A percentile compares a stretch with the other conserved stretches of the same genome.
These are phyloP conservation scores for Tritrichomonas musculus DNA, from an alignment of 208 protist species.

Conservation along the genomic window DNA sequence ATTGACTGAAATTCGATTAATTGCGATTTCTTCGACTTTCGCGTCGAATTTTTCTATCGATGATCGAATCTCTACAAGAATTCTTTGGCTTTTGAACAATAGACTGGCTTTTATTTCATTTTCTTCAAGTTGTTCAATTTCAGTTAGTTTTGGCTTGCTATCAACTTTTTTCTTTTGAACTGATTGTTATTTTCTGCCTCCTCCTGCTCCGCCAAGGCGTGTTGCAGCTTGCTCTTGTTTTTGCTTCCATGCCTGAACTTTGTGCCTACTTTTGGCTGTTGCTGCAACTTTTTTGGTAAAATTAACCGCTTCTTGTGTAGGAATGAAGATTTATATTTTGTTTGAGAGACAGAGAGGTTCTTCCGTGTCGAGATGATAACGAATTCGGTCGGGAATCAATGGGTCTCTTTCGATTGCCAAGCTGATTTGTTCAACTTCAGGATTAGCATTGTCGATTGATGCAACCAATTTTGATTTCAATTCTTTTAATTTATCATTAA, in stretches of 20 bases:
- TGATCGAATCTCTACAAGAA: not conserved
- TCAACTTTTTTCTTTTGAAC: not conserved
- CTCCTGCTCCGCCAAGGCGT: not conserved
- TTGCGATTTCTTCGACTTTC: not conserved
- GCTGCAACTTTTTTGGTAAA: not conserved
- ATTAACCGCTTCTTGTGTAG: not conserved
- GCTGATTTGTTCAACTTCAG: not conserved
- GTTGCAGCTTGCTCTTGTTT: not conserved
- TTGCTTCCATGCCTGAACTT: not conserved
- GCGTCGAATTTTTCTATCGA: not conserved
- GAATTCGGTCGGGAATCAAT: constrained; percentile 38
- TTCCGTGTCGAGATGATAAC: not conserved
- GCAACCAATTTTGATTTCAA: constrained; percentile 66
- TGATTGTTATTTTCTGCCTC: not conserved
- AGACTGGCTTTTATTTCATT: not conserved
- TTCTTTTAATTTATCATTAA: constrained; percentile 76
- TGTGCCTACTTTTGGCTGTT: not conserved
- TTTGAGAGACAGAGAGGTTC: not conserved
- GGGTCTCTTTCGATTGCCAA: constrained; percentile 31
- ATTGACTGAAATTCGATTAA: not conserved
- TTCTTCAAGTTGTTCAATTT: not conserved
- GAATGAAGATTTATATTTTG: not conserved
- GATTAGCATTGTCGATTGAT: constrained; percentile 54
- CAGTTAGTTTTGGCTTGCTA: not conserved
- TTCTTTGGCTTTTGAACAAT: not conserved